These are phyloP conservation scores for Boletellus dicymbophilus DNA, from an alignment of 1,284 basidiomycete genomes.

Conservation along the genomic window DNA sequence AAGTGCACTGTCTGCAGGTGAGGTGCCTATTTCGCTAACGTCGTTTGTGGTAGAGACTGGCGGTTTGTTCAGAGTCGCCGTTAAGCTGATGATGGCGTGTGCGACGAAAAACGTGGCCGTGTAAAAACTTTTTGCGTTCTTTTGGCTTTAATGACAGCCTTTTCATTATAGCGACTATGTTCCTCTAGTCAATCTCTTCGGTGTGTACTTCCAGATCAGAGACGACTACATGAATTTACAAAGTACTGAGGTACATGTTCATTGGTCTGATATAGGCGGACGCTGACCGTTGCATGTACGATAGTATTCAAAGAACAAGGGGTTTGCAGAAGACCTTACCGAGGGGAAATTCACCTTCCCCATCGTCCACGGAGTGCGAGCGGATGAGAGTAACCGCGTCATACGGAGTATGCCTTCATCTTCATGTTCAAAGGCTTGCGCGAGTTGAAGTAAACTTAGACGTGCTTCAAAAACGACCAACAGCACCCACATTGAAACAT, in stretches of 20 bases:
- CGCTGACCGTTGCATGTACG: neutral
- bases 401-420: constrained; percentile 70
- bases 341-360: constrained; percentile 98
- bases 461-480: constrained; percentile 85
- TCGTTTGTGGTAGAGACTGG: constrained; percentile 83
- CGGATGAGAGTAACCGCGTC: constrained; percentile 72
- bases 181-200: constrained; percentile 92
- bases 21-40: constrained; percentile 7
- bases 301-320: constrained; percentile 90
- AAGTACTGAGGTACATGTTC: constrained; percentile 76
- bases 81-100: constrained; percentile 97
- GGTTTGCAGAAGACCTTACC: constrained; percentile 92
- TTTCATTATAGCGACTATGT: constrained; percentile 72
- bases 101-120: constrained; percentile 59
- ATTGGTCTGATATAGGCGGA: no score
- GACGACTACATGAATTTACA: constrained; percentile 98
- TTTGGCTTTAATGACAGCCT: neutral
- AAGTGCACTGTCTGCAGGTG: constrained; percentile 29
- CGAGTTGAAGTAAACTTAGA: constrained; percentile 47
- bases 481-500: constrained; percentile 75
- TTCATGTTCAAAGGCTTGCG: neutral
- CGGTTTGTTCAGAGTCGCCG: constrained; percentile 88
- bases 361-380: constrained; percentile 85
- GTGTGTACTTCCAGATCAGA: constrained; percentile 94
- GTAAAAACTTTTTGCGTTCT: constrained; percentile 43